These are phyloP conservation scores for Coemansia sp. DNA, from an alignment of 192 early-diverging fungal species.

Conservation along the genomic window DNA sequence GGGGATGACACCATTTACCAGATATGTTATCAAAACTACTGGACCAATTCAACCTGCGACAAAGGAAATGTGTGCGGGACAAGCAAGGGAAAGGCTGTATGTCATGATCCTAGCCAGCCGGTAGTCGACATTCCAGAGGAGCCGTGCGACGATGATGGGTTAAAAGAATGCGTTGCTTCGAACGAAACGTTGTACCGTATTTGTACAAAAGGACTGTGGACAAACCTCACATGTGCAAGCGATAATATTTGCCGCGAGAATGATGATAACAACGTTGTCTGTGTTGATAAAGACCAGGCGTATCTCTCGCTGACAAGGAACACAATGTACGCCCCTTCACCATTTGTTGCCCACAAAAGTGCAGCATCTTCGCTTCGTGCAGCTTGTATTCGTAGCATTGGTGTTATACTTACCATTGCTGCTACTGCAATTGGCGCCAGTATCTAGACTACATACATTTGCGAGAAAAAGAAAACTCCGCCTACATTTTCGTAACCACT, in stretches of 20 bases:
- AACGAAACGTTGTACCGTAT: constrained; percentile 33
- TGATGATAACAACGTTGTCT: constrained; percentile 19
- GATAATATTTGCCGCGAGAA: constrained; percentile 33
- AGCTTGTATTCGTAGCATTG: constrained; percentile 16
- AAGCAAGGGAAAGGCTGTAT: constrained; percentile 28
- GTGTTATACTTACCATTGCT: constrained; percentile 12
- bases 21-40: constrained; percentile 28
- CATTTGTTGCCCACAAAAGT: constrained; percentile 4
- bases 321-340: constrained; percentile 10
- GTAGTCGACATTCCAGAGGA: constrained; percentile 36
- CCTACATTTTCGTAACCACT: too few relatives aligned
- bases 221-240: constrained; percentile 33
- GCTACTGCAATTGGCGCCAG: constrained; percentile 21
- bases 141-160: constrained; percentile 28
- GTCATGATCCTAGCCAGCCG: constrained; percentile 37
- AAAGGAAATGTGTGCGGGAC: constrained; percentile 33
- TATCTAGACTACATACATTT: constrained; percentile 2
- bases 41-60: constrained; percentile 38
- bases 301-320: background rate
- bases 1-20: constrained; percentile 20
- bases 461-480: background rate
- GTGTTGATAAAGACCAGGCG: constrained; percentile 27
- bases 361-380: constrained; percentile 1
- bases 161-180: constrained; percentile 21
- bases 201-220: constrained; percentile 39